Evolutionary conservation across 2,329 filamentous ascomycete species (phyloP).

Genomic region (Phialemoniopsis sp.): DNA sequence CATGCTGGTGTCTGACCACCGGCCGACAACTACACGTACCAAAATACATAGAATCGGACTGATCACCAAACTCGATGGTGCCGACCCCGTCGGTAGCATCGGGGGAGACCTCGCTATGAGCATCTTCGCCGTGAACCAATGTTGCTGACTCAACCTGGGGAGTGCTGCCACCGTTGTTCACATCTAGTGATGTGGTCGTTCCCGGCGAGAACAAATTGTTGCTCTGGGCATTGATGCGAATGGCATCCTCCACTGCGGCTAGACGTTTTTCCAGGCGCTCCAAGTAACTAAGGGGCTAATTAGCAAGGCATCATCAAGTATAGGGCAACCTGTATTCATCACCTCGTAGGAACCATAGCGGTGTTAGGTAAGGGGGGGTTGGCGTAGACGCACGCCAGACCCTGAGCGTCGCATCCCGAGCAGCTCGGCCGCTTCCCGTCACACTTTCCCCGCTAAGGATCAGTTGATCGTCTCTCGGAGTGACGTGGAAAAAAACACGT

Average conservation of each 20-base stretch:
- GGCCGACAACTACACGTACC: too few species aligned
- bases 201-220: too few species aligned
- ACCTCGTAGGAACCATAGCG: too few species aligned
- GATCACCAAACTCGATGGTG: conserved; percentile 12
- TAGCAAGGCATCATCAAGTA: too few species aligned
- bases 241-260: conserved; percentile 2
- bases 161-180: background rate
- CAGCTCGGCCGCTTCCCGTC: conserved; percentile 7
- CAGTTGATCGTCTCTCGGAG: background rate
- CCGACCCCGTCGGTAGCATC: conserved; percentile 15
- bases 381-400: conserved; percentile 7
- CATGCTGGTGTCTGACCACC: too few species aligned
- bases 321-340: too few species aligned
- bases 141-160: background rate
- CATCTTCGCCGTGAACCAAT: background rate
- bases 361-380: background rate
- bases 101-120: background rate
- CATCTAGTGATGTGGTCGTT: too few species aligned
- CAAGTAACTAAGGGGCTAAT: too few species aligned
- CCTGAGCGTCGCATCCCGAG: conserved; percentile 4
- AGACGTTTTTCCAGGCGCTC: conserved; percentile 7
- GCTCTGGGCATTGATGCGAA: too few species aligned
- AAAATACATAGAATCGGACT: conserved; percentile 13
- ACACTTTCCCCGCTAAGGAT: conserved; percentile 1
- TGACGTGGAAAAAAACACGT: background rate